Conservation (phyloP, 345 rosid genomes). For the Eucalyptus rudis region DNA sequence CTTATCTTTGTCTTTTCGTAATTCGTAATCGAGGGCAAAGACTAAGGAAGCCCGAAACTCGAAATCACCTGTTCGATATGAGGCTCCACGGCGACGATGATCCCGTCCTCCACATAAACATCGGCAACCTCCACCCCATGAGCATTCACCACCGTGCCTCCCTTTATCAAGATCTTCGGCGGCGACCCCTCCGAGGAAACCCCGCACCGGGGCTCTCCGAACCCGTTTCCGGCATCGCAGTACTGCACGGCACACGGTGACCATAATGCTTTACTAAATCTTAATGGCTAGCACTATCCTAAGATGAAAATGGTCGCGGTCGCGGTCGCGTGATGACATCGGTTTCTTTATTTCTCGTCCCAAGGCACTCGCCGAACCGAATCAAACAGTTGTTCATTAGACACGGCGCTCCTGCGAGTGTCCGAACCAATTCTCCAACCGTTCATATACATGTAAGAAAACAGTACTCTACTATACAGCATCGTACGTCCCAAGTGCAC, state of each 20-base stretch:
- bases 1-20: neutral
- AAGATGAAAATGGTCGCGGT: neutral
- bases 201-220: conserved; percentile 6
- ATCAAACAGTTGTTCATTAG: neutral
- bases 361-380: neutral
- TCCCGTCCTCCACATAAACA: conserved; percentile 78
- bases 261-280: neutral
- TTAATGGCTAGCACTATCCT: neutral
- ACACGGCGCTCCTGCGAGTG: neutral
- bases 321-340: neutral
- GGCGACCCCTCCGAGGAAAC: neutral
- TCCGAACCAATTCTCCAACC: neutral
- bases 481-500: neutral
- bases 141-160: conserved; percentile 87
- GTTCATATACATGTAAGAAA: neutral
- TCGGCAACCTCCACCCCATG: conserved; percentile 72
- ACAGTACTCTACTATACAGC: neutral
- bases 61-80: conserved; percentile 29
- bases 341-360: neutral
- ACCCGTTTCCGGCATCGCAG: conserved; percentile 36
- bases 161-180: conserved; percentile 74
- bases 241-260: conserved; percentile 16
- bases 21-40: neutral
- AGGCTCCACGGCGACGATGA: conserved; percentile 55
- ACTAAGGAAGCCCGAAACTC: too few relatives aligned